Conservation (phyloP, 257 asterid genomes). For the Solanum tarijense region DNA sequence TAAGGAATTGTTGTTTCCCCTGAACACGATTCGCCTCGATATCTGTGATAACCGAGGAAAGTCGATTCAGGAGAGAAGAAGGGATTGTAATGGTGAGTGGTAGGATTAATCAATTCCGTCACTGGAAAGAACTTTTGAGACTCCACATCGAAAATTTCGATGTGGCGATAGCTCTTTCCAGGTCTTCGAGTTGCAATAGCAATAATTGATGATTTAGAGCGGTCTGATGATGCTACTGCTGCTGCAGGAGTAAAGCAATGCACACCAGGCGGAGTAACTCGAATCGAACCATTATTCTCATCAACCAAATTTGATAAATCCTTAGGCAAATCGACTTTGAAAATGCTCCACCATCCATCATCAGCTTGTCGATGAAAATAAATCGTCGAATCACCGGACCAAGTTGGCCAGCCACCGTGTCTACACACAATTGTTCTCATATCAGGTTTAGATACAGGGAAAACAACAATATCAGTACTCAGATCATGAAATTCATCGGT, state of each 20-base stretch:
- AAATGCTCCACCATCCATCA: constrained; percentile 96
- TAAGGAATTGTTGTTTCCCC: constrained; percentile 39
- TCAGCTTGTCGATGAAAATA: constrained; percentile 67
- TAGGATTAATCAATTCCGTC: constrained; percentile 41
- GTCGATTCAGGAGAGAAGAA: constrained; percentile 45
- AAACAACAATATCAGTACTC: constrained; percentile 53
- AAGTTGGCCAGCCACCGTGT: constrained; percentile 82
- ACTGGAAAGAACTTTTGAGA: constrained; percentile 34
- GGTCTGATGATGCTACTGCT: constrained; percentile 9
- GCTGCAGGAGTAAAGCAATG: constrained; percentile 73
- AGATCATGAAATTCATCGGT: constrained; percentile 58
- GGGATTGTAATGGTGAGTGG: constrained; percentile 73
- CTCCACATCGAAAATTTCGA: constrained; percentile 52
- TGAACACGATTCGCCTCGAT: constrained; percentile 39
- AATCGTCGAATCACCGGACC: constrained; percentile 51
- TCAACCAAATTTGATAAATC: neutral
- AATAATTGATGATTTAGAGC: constrained; percentile 5
- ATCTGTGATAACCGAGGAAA: constrained; percentile 58
- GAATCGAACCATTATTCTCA: constrained; percentile 16
- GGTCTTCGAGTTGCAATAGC: constrained; percentile 67
- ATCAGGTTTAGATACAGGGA: constrained; percentile 30
- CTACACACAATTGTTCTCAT: constrained; percentile 28
- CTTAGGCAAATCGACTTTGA: constrained; percentile 26
- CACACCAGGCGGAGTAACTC: constrained; percentile 66
- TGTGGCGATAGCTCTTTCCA: constrained; percentile 47